Evolutionary conservation across 1,284 basidiomycete genomes (phyloP).

Genomic region (Phenoliferia sp.): DNA sequence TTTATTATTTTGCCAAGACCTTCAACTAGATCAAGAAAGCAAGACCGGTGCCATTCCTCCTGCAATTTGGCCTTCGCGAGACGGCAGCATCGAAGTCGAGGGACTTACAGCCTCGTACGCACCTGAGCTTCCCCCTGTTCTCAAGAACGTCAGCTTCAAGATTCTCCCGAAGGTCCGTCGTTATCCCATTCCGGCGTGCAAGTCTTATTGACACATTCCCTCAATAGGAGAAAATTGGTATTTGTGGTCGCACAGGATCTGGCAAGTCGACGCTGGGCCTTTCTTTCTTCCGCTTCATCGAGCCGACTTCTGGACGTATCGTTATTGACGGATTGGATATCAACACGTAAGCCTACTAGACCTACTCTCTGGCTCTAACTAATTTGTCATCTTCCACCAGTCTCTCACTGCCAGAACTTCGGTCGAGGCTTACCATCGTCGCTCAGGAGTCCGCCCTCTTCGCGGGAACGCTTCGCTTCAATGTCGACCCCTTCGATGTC

Average conservation of each 20-base stretch:
- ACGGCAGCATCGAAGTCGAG: slow-evolving; percentile 46
- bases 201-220: too few species aligned
- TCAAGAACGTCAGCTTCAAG: slow-evolving; percentile 48
- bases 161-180: slow-evolving; percentile 41
- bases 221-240: slow-evolving; percentile 49
- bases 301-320: slow-evolving; percentile 45
- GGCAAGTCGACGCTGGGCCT: slow-evolving; percentile 47
- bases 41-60: slow-evolving; percentile 47
- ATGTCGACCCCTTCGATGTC: slow-evolving; percentile 46
- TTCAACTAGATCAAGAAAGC: slow-evolving; percentile 49
- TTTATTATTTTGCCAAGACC: slow-evolving; percentile 28
- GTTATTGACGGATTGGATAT: slow-evolving; percentile 50
- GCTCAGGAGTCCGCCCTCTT: slow-evolving; percentile 46
- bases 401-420: slow-evolving; percentile 47
- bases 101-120: slow-evolving; percentile 48
- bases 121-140: slow-evolving; percentile 48
- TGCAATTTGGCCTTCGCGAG: slow-evolving; percentile 48
- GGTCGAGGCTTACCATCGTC: slow-evolving; percentile 51
- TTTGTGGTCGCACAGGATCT: slow-evolving; percentile 49
- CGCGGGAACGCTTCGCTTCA: slow-evolving; percentile 39
- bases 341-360: slow-evolving; percentile 34
- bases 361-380: not conserved
- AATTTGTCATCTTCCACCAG: not conserved
- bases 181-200: not conserved
- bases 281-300: slow-evolving; percentile 50